A percentile compares a stretch with the other conserved stretches of the same genome.
phyloP scores from a whole-genome alignment of 2,329 filamentous ascomycete genomes.

The Aspergillus niger region DNA sequence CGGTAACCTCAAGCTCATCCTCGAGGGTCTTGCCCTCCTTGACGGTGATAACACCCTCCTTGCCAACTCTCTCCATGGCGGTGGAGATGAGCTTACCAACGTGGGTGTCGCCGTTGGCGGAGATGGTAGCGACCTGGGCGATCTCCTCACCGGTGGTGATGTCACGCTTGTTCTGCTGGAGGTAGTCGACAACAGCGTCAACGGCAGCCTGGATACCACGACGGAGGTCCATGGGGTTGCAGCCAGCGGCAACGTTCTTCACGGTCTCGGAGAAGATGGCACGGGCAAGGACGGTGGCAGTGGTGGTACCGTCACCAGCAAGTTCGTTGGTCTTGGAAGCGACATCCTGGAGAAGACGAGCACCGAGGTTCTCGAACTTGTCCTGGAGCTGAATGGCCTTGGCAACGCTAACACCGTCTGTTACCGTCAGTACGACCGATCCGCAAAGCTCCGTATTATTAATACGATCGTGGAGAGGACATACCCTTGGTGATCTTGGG shows the following conservation, averaged over 20 bases:
- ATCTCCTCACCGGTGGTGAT: constrained; percentile 98
- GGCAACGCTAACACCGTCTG: constrained; percentile 86
- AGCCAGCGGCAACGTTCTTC: constrained; percentile 98
- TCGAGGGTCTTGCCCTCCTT: constrained; percentile 99
- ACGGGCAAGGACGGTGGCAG: constrained; percentile 92
- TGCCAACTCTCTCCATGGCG: constrained; percentile 99
- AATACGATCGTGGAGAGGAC: constrained; percentile 18
- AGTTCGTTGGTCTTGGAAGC: constrained; percentile 99
- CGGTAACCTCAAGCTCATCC: constrained; percentile 97
- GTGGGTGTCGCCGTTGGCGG: constrained; percentile 93
- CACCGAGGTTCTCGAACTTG: constrained; percentile 99
- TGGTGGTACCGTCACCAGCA: constrained; percentile 97
- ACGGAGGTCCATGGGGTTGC: constrained; percentile 99
- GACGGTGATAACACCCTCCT: constrained; percentile 99
- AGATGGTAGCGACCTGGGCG: constrained; percentile 97
- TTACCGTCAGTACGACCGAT: constrained; percentile 24
- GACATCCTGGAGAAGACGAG: constrained; percentile 93
- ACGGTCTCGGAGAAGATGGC: constrained; percentile 99
- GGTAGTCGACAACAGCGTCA: constrained; percentile 88
- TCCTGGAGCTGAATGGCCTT: constrained; percentile 92
- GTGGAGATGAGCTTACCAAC: constrained; percentile 94
- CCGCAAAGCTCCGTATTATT: background rate
- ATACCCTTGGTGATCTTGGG: constrained; percentile 99
- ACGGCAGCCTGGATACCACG: constrained; percentile 96
- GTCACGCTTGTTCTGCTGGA: constrained; percentile 94